These are phyloP conservation scores for Amanita pseudoporphyria DNA, from an alignment of 768 basidiomycete species.

Conservation along the genomic window DNA sequence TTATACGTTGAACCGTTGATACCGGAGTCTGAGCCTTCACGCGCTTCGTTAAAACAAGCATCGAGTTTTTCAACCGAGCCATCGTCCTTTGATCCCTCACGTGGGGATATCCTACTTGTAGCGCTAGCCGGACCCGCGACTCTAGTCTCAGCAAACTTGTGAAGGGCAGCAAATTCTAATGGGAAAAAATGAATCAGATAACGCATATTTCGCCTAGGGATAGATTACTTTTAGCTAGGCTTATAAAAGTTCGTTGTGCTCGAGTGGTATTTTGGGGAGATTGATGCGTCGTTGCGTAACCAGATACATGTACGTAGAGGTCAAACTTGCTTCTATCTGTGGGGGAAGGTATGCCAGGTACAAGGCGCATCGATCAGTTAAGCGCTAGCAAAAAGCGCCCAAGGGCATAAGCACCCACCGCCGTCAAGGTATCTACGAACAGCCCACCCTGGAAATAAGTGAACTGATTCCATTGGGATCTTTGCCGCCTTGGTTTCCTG, in stretches of 20 bases:
- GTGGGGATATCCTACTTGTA: slow-evolving; percentile 27
- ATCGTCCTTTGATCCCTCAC: slow-evolving; percentile 55
- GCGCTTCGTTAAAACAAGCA: slow-evolving; percentile 33
- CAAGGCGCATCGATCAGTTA: background rate
- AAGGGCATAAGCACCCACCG: background rate
- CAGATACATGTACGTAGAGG: slow-evolving; percentile 67
- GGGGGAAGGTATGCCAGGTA: background rate
- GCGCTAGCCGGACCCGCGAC: background rate
- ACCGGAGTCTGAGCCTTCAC: slow-evolving; percentile 16
- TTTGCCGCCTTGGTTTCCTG: background rate
- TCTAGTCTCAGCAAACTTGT: slow-evolving; percentile 38
- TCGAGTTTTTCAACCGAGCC: slow-evolving; percentile 49
- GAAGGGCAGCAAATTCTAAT: slow-evolving; percentile 65
- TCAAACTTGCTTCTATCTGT: slow-evolving; percentile 40
- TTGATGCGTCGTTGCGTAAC: slow-evolving; percentile 57
- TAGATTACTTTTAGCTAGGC: slow-evolving; percentile 60
- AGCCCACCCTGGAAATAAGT: slow-evolving; percentile 80
- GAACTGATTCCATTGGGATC: slow-evolving; percentile 31
- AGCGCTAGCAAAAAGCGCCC: background rate
- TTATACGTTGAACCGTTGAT: slow-evolving; percentile 6
- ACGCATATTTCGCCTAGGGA: background rate
- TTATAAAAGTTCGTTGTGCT: slow-evolving; percentile 68
- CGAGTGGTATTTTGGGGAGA: slow-evolving; percentile 41
- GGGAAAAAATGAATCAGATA: background rate
- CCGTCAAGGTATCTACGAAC: slow-evolving; percentile 34